Conservation (phyloP, 164 flowering plant species). For the Nymphaea thermarum region DNA sequence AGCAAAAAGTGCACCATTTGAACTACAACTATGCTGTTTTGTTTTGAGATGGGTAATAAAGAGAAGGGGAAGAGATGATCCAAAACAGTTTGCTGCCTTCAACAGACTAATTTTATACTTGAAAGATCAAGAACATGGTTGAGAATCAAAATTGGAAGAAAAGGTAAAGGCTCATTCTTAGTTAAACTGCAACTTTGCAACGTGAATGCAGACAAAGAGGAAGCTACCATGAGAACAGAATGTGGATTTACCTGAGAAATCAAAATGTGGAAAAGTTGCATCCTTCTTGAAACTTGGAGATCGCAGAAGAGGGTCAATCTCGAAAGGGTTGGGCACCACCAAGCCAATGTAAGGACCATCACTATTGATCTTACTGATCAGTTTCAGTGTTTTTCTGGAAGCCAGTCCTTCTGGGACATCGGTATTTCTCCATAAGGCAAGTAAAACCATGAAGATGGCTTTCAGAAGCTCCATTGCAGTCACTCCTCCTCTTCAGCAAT, state of each 20-base stretch:
- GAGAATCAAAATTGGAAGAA: too few species aligned
- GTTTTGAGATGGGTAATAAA: too few species aligned
- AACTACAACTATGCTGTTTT: too few species aligned
- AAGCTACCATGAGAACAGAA: not conserved
- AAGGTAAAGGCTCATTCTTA: too few species aligned
- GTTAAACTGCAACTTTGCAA: too few species aligned
- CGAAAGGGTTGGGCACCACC: constrained; percentile 44
- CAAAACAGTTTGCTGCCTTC: too few species aligned
- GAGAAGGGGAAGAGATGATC: too few species aligned
- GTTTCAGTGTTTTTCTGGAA: not conserved
- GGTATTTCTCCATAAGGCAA: not conserved
- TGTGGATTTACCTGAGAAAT: constrained; percentile 30
- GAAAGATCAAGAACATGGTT: too few species aligned
- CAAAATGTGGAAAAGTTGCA: constrained; percentile 15
- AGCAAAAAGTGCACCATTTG: too few species aligned
- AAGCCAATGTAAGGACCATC: constrained; percentile 48
- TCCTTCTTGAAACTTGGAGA: constrained; percentile 29
- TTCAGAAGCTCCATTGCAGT: not conserved
- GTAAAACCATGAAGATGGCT: not conserved
- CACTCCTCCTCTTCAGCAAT: not conserved
- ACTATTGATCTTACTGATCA: constrained; percentile 19
- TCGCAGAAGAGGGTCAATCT: constrained; percentile 53
- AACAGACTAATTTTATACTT: too few species aligned
- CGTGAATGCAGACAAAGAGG: too few species aligned
- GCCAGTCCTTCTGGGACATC: constrained; percentile 6